Base-by-base conservation (phyloP, 1,284 basidiomycete species). In the Rhodotorula sp. region DNA sequence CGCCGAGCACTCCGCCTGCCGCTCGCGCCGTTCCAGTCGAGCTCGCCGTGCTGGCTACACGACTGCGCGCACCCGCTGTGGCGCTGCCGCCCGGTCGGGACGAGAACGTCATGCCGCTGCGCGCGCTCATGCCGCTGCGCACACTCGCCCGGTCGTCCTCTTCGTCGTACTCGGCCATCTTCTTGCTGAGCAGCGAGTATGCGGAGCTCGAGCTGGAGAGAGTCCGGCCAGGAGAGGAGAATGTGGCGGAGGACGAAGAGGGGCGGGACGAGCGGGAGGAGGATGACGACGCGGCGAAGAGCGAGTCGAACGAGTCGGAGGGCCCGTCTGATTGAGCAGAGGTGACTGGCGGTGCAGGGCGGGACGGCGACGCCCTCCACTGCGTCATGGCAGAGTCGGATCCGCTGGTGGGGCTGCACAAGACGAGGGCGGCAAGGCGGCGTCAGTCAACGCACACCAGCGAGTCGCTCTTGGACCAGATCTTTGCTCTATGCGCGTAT, bases 341-440 rank as follows among this genome's bases (percentile, higher is more conserved):
- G 10, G 72, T 64, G 60, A 74, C 50, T 7, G 72, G 72, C 2
- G 69, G 69, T 4, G 72, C 72, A 7, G 72, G 69, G 3, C 64
- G 45, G 10, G 72, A 66, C 1, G 67, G 64, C 8, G 64, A 55
- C 23, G 61, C 56, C 5, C 64, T 19, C 68, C 68, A 66, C 8
- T 48, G 42, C 44, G 61, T 61, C 52, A 41, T 48, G 21, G 7
- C 3, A 8, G 42, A 42, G 48, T 19, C 9, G 41, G 3, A n/a
- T n/a, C 25, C 4, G 34, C 2, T 46, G 53, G 59, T 49, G 55
- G 54, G 60, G 52, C 52, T 53, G 49, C 49, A 9, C 21, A 34
- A n/a, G 49, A 19, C 48, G 49, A 50, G 49, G 49, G 23, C 21
- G 3, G 8, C 23, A 21, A 50, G 49, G 41, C 10, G 34, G 42